phyloP scores from a whole-genome alignment of 768 basidiomycete species.

The Candolleomyces aberdarensis region DNA sequence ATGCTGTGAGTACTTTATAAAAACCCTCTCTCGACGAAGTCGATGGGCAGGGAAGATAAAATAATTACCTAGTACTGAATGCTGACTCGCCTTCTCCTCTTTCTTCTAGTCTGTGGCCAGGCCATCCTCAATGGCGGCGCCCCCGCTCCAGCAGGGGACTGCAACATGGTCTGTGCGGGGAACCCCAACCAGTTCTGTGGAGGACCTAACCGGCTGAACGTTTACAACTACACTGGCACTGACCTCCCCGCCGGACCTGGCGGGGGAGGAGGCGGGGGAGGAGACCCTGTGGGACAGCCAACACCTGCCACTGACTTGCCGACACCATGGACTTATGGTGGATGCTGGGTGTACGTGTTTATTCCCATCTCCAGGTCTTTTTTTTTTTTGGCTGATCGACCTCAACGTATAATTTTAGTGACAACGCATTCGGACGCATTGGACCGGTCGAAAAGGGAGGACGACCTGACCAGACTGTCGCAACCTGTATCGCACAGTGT shows the following conservation, averaged over 20 bases:
- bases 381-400: not conserved
- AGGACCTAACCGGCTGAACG: slow-evolving; percentile 61
- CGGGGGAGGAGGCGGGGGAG: slow-evolving; percentile 35
- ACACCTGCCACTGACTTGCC: slow-evolving; percentile 55
- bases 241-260: slow-evolving; percentile 37
- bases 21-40: not conserved
- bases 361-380: not conserved
- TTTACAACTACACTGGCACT: slow-evolving; percentile 70
- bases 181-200: slow-evolving; percentile 68
- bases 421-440: slow-evolving; percentile 65
- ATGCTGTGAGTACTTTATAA: slow-evolving; percentile 46
- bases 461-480: slow-evolving; percentile 46
- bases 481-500: slow-evolving; percentile 63
- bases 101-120: slow-evolving; percentile 45
- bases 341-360: slow-evolving; percentile 58
- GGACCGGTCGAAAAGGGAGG: slow-evolving; percentile 30
- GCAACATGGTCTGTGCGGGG: slow-evolving; percentile 65
- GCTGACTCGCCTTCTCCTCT: slow-evolving; percentile 12
- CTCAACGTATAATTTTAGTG: slow-evolving; percentile 30
- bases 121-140: slow-evolving; percentile 45
- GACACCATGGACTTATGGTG: slow-evolving; percentile 54
- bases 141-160: slow-evolving; percentile 47
- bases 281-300: slow-evolving; percentile 24
- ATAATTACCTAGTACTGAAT: not conserved
- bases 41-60: too few species aligned